Conservation (phyloP, 1,284 basidiomycete species). For the Boletus calvinii region DNA sequence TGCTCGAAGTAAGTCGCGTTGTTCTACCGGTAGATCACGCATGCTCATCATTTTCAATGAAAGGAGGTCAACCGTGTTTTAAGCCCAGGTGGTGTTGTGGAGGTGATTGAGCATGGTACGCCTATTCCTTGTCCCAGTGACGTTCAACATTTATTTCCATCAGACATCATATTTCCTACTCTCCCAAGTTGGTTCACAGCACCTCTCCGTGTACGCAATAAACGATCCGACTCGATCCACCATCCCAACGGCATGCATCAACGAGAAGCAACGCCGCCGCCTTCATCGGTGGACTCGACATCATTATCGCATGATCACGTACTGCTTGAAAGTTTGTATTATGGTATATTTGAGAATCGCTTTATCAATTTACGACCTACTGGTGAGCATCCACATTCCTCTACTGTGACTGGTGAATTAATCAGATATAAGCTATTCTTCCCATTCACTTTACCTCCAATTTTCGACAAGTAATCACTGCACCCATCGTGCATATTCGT, state of each 20-base stretch:
- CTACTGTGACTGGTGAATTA: constrained; percentile 2
- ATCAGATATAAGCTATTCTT: constrained; percentile 50
- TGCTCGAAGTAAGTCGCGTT: constrained; percentile 57
- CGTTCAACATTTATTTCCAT: background rate
- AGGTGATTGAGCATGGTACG: constrained; percentile 69
- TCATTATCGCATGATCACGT: constrained; percentile 54
- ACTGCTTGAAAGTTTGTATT: constrained; percentile 61
- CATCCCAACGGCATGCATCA: constrained; percentile 46
- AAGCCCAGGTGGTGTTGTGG: constrained; percentile 64
- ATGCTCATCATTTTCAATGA: constrained; percentile 9
- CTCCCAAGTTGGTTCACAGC: constrained; percentile 66
- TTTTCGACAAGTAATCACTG: constrained; percentile 62
- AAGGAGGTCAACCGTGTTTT: constrained; percentile 72
- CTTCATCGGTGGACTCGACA: constrained; percentile 32
- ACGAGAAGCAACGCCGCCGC: constrained; percentile 33
- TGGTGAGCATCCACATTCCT: constrained; percentile 28
- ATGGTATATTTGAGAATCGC: constrained; percentile 60
- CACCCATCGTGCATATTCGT: constrained; percentile 61
- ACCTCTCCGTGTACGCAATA: constrained; percentile 50
- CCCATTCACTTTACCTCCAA: constrained; percentile 70
- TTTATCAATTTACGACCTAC: constrained; percentile 68
- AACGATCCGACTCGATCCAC: constrained; percentile 46
- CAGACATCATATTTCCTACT: constrained; percentile 62
- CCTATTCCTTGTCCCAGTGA: constrained; percentile 6
- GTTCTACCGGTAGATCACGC: background rate